Conservation (phyloP, 1,284 basidiomycete species). For the Clitocybe nebularis region DNA sequence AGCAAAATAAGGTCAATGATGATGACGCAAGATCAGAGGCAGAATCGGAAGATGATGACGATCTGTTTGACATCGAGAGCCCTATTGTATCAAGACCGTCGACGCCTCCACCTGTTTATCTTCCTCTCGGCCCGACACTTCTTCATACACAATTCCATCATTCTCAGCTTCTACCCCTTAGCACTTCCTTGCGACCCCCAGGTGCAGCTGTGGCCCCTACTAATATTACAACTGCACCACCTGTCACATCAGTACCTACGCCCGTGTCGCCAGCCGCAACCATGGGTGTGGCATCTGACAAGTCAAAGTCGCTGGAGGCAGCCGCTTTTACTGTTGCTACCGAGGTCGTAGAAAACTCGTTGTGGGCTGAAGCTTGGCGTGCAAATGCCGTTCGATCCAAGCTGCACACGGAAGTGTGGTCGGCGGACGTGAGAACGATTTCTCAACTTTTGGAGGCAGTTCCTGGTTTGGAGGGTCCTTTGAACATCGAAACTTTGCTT, state of each 20-base stretch:
- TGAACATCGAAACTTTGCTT: constrained; percentile 36
- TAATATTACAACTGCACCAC: constrained; percentile 34
- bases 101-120: constrained; percentile 65
- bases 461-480: constrained; percentile 26
- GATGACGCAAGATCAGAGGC: constrained; percentile 33
- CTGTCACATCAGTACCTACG: constrained; percentile 60
- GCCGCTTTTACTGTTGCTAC: constrained; percentile 54
- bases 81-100: constrained; percentile 47
- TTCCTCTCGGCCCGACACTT: constrained; percentile 63
- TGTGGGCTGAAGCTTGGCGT: constrained; percentile 68
- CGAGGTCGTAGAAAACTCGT: constrained; percentile 64
- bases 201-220: constrained; percentile 43
- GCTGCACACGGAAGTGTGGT: constrained; percentile 42
- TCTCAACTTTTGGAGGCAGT: constrained; percentile 29
- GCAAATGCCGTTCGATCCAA: constrained; percentile 31
- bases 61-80: constrained; percentile 31
- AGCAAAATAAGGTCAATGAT: no score
- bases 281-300: constrained; percentile 55
- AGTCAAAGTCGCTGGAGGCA: constrained; percentile 61
- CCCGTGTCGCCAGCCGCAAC: constrained; percentile 73
- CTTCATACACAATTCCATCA: constrained; percentile 66
- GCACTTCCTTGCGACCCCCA: constrained; percentile 52
- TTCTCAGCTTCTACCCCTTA: constrained; percentile 51
- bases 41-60: constrained; percentile 31
- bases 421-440: constrained; percentile 46